Evolutionary conservation across 1,139 yeast genomes (phyloP), one percentile per base, ranked within the genome.

Genomic region (Candida sanyaensis): DNA sequence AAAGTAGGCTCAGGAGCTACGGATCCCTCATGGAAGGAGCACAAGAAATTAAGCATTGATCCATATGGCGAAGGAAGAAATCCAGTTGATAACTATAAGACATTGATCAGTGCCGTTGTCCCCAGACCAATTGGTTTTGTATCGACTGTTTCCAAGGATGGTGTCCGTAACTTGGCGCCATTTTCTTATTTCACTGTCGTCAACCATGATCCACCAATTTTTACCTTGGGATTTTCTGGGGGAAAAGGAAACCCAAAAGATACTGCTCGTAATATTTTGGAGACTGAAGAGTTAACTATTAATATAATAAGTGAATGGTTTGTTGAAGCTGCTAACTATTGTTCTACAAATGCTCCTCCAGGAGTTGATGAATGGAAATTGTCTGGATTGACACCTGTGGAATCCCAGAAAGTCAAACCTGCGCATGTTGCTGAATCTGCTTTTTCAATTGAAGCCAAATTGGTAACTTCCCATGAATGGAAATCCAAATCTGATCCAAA

Each of bases 71-170:
- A 65, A 28, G 70, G 66, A n/a, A 65, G 85, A 52, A 57, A 49
- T 12, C 66, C 77, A 21, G 58, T 62, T 4, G 73, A 71, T 49
- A 83, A 83, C 61, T 83, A 83, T 64, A 73, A 69, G 50, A 64
- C 80, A 31, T 65, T 83, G 36, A 70, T 71, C 29, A 69, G 81
- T 8, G 84, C 78, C 1, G 60, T 83, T 21, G 68, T 73, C 2
- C 88, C 88, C 2, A 70, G 88, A 50, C 87, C 87, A 7, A 68
- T 83, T 58, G 88, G 83, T 5, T 78, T 83, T 49, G 65, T 82
- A 4, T 74, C 86, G 4, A 71, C 85, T 0, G 58, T 76, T 4
- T 61, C 72, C 37, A 52, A 55, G 12, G 69, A 71, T 12, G 86
- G 87, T 1, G 59, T 53, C 1, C 59, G 61, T 23, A 83, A 83